Base-by-base conservation (phyloP, 164 flowering plant species). In the Akebia trifoliata region DNA sequence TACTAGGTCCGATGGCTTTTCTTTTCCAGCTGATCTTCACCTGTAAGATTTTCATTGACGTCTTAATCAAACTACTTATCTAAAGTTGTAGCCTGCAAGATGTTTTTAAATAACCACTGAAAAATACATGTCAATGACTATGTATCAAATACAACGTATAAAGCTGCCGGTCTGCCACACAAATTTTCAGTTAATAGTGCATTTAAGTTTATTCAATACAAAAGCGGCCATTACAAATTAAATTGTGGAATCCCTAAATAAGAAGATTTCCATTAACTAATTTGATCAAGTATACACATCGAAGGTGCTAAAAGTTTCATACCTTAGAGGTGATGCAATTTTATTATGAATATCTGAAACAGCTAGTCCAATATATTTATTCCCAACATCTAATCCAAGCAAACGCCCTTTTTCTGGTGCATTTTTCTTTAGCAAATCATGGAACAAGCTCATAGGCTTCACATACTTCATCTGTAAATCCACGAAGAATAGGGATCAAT, bases 361-460 rank as follows among this genome's bases (percentile, higher is more conserved):
- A 42, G 96, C 85, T 22, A 88, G 36, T 1, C 97, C 98, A 14
- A 91, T 82, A 62, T 84, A 91, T 63, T 81, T 91, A 49, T 75
- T 72, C 30, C 96, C 96, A 22, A 91, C 97, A 74, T 91, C 97
- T 63, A 91, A 62, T 18, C 97, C 97, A 49, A 91, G 85, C 50
- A 88, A 71, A 40, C 95, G 78, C 11, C 86, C 74, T 30, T 35
- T 60, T 54, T 66, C 60, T 9, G 30, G 36, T 20, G 66, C 65
- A 22, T 67, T 75, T 44, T 66, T 46, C 55, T 77, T 77, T 49
- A 65, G 31, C 53, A 84, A 21, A 22, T 74, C 80, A 36, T 58
- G 80, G 61, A 78, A 85, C 78, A 87, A 68, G 21, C 37, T 63
- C 50, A 69, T 14, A 3, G 95, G 90, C 72, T 72, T 81, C 64